A percentile compares a stretch with the other conserved stretches of the same genome.
Conservation (phyloP, 129 eudicot genomes). For the Tagetes patula region DNA sequence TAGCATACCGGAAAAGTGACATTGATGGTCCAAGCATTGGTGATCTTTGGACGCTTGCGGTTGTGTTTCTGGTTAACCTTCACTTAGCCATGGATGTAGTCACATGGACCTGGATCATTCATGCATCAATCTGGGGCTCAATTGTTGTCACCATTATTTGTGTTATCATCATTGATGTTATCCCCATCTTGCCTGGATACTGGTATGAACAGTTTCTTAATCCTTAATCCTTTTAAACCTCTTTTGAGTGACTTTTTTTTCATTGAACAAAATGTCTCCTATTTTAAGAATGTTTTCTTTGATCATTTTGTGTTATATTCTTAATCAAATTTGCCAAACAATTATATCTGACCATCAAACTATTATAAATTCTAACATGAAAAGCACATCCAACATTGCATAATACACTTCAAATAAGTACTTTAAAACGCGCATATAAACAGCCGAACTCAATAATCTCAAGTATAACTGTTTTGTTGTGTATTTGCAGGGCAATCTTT, state of each 20-base stretch:
- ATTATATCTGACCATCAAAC: background rate
- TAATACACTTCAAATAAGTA: background rate
- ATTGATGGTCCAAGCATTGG: slow-evolving; percentile 73
- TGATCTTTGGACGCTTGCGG: slow-evolving; percentile 86
- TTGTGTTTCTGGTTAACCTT: slow-evolving; percentile 71
- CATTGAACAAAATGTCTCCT: background rate
- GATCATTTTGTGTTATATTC: background rate
- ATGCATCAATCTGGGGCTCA: slow-evolving; percentile 86
- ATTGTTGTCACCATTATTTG: slow-evolving; percentile 67
- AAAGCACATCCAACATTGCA: background rate
- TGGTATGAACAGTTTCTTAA: slow-evolving; percentile 53
- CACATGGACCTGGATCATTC: slow-evolving; percentile 83
- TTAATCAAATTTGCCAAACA: background rate
- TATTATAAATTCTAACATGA: background rate
- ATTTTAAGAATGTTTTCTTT: too few species aligned
- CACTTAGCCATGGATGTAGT: slow-evolving; percentile 90
- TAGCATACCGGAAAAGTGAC: slow-evolving; percentile 63
- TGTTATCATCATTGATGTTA: slow-evolving; percentile 67
- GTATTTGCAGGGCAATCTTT: slow-evolving; percentile 78
- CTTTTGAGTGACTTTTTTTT: background rate
- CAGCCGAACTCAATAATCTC: background rate
- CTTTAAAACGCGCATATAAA: background rate
- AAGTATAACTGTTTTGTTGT: background rate
- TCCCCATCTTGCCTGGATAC: slow-evolving; percentile 73
- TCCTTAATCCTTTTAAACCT: background rate